Conservation (phyloP, 2,329 filamentous ascomycete genomes). For the Fusarium gaditjirri region DNA sequence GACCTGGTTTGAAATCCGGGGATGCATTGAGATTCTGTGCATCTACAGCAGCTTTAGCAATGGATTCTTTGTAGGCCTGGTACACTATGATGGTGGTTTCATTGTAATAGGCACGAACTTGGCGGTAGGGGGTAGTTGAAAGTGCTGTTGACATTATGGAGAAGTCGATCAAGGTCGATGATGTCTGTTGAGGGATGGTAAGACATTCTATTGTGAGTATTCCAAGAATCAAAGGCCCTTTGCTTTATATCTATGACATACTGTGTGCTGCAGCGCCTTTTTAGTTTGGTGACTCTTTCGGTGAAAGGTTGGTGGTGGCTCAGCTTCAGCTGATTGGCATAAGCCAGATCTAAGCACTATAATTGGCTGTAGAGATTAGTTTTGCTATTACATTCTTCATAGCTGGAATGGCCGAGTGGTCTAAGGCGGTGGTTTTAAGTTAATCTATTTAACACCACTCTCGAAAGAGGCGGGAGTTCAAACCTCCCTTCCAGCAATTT, state of each 20-base stretch:
- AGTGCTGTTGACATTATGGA: constrained; percentile 29
- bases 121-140: constrained; percentile 51
- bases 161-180: background rate
- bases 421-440: constrained; percentile 14
- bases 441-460: background rate
- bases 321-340: background rate
- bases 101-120: constrained; percentile 64
- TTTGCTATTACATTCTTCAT: background rate
- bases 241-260: background rate
- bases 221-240: background rate
- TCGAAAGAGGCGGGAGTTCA: constrained; percentile 10
- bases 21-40: constrained; percentile 64
- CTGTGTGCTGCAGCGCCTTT: background rate
- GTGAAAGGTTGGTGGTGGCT: constrained; percentile 23
- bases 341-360: rapidly evolving
- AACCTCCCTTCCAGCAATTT: constrained; percentile 1
- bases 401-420: constrained; percentile 11
- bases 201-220: background rate
- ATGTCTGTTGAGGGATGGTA: background rate
- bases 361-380: rapidly evolving
- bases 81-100: constrained; percentile 67
- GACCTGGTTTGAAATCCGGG: constrained; percentile 60
- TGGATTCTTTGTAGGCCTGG: constrained; percentile 66
- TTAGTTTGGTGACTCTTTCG: constrained; percentile 31
- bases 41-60: constrained; percentile 63